Conservation (phyloP, 495 filamentous ascomycete genomes). For the Lasiosphaeria ovina region DNA sequence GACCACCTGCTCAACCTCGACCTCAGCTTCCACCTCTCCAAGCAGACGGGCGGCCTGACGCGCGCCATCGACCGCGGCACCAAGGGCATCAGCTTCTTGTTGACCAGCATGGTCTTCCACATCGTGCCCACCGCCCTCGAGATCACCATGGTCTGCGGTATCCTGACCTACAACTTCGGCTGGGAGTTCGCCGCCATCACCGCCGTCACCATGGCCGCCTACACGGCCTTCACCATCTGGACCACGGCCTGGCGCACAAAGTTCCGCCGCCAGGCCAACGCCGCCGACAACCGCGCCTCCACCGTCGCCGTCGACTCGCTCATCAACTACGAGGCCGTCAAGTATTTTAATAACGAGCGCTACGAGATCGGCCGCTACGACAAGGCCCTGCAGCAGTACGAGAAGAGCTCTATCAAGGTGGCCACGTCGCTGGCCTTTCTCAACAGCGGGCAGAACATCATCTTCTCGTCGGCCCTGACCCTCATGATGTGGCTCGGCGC, state of each 20-base stretch:
- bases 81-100: constrained; percentile 94
- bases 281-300: constrained; percentile 90
- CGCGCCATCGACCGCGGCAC: constrained; percentile 95
- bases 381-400: constrained; percentile 78
- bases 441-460: constrained; percentile 97
- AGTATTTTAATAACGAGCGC: constrained; percentile 99
- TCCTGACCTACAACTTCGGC: constrained; percentile 91
- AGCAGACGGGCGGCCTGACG: constrained; percentile 92
- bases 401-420: constrained; percentile 93
- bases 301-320: constrained; percentile 94
- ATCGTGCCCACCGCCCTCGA: constrained; percentile 91
- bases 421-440: constrained; percentile 88
- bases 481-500: constrained; percentile 98
- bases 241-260: constrained; percentile 97
- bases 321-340: constrained; percentile 98
- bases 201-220: constrained; percentile 83
- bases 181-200: constrained; percentile 89
- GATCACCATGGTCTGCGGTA: constrained; percentile 93
- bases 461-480: constrained; percentile 91
- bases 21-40: constrained; percentile 86
- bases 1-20: constrained; percentile 85
- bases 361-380: constrained; percentile 92
- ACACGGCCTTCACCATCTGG: constrained; percentile 89
- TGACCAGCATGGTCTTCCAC: constrained; percentile 98
- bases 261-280: constrained; percentile 91